Evolutionary conservation across 148 eudicot genomes (phyloP).

Genomic region (Limonium bicolor): DNA sequence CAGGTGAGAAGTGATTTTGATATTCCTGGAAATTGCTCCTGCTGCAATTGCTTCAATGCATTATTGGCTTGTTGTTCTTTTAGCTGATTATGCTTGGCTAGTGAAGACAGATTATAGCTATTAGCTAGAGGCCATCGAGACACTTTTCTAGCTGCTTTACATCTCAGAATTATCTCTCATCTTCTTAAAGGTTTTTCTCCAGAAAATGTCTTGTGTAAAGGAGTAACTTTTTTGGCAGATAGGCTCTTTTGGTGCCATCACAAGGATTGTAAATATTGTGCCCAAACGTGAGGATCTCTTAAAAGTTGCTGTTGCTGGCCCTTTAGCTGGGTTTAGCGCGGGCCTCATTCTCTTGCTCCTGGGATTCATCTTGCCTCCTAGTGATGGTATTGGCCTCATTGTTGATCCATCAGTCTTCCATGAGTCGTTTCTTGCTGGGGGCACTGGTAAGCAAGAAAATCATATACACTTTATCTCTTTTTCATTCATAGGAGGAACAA

Average conservation of each 20-base stretch:
- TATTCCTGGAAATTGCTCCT: no score
- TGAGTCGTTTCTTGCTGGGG: slow-evolving; percentile 92
- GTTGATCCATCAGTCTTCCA: slow-evolving; percentile 86
- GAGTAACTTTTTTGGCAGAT: slow-evolving; percentile 62
- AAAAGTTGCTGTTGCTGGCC: slow-evolving; percentile 92
- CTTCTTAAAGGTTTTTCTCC: no score
- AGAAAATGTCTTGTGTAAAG: no score
- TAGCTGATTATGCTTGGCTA: no score
- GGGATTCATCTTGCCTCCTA: slow-evolving; percentile 82
- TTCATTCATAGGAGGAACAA: no score
- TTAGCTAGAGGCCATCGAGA: no score
- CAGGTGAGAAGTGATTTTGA: slow-evolving; percentile 59
- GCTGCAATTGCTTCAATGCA: no score
- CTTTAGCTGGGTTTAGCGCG: slow-evolving; percentile 69
- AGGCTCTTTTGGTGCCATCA: slow-evolving; percentile 96
- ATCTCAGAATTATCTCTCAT: no score
- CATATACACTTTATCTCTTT: no score
- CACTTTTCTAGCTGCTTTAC: no score
- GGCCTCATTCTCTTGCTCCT: slow-evolving; percentile 66
- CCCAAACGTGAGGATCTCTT: slow-evolving; percentile 84
- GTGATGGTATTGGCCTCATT: slow-evolving; percentile 73
- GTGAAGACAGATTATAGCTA: no score
- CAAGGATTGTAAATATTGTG: slow-evolving; percentile 77
- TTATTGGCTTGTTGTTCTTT: no score
- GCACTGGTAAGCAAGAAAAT: slow-evolving; percentile 45